Conservation (phyloP, 495 filamentous ascomycete species). For the Annulohypoxylon moriforme region DNA sequence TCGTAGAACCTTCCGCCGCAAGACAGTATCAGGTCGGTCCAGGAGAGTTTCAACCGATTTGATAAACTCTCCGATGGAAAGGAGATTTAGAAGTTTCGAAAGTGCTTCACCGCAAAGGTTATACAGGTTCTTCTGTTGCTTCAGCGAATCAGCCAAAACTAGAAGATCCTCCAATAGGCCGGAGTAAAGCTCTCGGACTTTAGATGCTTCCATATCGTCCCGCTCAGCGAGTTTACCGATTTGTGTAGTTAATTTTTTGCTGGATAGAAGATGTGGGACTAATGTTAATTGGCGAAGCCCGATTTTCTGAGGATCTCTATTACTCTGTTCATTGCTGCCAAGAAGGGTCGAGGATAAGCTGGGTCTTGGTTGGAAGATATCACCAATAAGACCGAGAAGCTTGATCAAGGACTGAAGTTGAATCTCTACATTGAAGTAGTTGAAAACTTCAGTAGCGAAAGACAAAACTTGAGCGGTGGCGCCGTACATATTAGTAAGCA, state of each 20-base stretch:
- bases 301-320: slow-evolving; percentile 67
- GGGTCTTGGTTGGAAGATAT: slow-evolving; percentile 77
- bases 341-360: slow-evolving; percentile 75
- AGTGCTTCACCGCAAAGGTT: slow-evolving; percentile 75
- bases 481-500: slow-evolving; percentile 77
- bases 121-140: slow-evolving; percentile 69
- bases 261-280: slow-evolving; percentile 65
- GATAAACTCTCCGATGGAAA: slow-evolving; percentile 86
- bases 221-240: slow-evolving; percentile 61
- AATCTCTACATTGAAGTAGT: slow-evolving; percentile 68
- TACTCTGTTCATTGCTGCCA: slow-evolving; percentile 69
- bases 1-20: slow-evolving; percentile 82
- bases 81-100: slow-evolving; percentile 76
- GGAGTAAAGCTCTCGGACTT: slow-evolving; percentile 75
- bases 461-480: slow-evolving; percentile 59
- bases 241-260: slow-evolving; percentile 59
- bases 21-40: slow-evolving; percentile 72
- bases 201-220: slow-evolving; percentile 68
- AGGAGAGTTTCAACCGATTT: slow-evolving; percentile 83
- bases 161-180: slow-evolving; percentile 75
- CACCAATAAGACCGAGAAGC: slow-evolving; percentile 75
- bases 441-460: slow-evolving; percentile 66
- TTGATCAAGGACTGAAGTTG: slow-evolving; percentile 78
- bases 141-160: slow-evolving; percentile 68
- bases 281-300: slow-evolving; percentile 71